These are phyloP conservation scores for Russula lepida DNA, from an alignment of 768 basidiomycete genomes.

Conservation along the genomic window DNA sequence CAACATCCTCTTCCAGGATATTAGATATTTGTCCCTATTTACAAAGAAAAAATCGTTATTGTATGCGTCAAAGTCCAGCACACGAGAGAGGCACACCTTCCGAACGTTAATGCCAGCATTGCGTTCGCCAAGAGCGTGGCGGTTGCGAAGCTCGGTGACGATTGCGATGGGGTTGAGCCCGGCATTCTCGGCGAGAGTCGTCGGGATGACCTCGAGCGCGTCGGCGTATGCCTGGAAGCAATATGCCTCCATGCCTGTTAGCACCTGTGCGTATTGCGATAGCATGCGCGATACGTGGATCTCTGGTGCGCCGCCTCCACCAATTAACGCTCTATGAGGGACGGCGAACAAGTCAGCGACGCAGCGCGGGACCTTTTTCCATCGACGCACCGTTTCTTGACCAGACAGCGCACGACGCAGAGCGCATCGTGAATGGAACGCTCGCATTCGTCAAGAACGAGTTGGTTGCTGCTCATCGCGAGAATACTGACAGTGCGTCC, in stretches of 20 bases:
- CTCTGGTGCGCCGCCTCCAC: slow-evolving; percentile 95
- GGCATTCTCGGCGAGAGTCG: slow-evolving; percentile 95
- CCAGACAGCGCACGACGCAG: slow-evolving; percentile 97
- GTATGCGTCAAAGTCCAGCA: neutral
- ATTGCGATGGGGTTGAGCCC: slow-evolving; percentile 97
- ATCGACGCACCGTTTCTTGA: slow-evolving; percentile 82
- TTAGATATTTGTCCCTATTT: slow-evolving; percentile 89
- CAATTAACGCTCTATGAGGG: slow-evolving; percentile 71
- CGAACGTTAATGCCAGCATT: slow-evolving; percentile 98
- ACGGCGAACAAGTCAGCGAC: neutral
- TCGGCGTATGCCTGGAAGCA: slow-evolving; percentile 99
- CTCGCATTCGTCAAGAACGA: slow-evolving; percentile 96
- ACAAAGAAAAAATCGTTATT: neutral
- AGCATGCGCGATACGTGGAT: slow-evolving; percentile 92
- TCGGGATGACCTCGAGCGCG: slow-evolving; percentile 95
- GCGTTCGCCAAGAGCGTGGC: slow-evolving; percentile 89
- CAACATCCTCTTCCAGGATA: slow-evolving; percentile 94
- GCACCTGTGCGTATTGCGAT: slow-evolving; percentile 82
- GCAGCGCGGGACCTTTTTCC: too few species aligned
- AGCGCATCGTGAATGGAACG: slow-evolving; percentile 96
- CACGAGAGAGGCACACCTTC: slow-evolving; percentile 49
- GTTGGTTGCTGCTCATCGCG: slow-evolving; percentile 85
- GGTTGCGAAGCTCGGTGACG: slow-evolving; percentile 94
- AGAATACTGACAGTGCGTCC: slow-evolving; percentile 94
- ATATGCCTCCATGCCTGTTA: slow-evolving; percentile 98